Base-by-base conservation (phyloP, 306 rosid species). In the Glycyrrhiza uralensis region DNA sequence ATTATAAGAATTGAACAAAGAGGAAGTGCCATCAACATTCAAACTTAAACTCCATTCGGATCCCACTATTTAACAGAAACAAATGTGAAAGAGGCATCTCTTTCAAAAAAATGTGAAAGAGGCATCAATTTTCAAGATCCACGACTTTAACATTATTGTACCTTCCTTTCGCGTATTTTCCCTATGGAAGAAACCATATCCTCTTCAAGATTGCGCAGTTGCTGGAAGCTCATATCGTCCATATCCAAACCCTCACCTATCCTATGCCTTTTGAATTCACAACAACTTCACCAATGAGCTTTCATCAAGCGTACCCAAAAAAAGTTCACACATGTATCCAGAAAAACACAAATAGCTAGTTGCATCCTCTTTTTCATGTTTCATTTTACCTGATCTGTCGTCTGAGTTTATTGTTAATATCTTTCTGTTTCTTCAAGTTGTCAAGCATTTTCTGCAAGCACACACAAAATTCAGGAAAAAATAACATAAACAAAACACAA, bases 301-400 rank as follows among this genome's bases (percentile, higher is more conserved):
- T 71, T 30, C 28, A 28, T 69, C 6, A 50, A 69, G 14, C 18
- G 7, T 33, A 14, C 44, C 62, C 13, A 38, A 66, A 65, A 13
- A 24, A 2, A 13, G 20, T 13, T 13, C 19, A 24, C 8, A 15
- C 28, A 7, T 28, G 46, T 2, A 49, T 6, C 15, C 0, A 41
- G 47, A 36, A 59, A 36, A 47, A 9, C 2, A 49, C 1, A 49
- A 35, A 8, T 14, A n/a, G 7, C 12, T 49, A 50, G 7, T 47
- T 69, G 3, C 23, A 22, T 18, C 10, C 17, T 10, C 7, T 70
- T 14, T 36, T 18, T 9, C 24, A 4, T 12, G 51, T 5, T 46
- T 26, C 10, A 20, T n/a, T 7, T 51, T 62, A 91, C 98, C 96
- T 81, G 81, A 92, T 92, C 62, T 90, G 86, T 75, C 88, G 87